Evolutionary conservation across 2,329 filamentous ascomycete species (phyloP).

Genomic region (Cordyceps cicadae): DNA sequence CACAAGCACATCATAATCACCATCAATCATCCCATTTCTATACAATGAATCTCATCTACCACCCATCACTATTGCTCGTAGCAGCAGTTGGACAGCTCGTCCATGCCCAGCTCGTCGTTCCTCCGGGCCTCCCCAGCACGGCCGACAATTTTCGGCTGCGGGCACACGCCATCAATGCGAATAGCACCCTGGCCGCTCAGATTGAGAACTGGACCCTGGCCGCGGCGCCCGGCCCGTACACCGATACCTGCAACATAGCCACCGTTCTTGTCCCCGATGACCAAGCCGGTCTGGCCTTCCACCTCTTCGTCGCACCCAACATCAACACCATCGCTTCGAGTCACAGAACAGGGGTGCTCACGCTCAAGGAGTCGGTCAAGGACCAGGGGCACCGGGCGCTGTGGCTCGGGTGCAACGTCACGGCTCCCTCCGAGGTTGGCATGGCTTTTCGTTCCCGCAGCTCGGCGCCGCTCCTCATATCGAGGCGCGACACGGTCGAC

Average conservation of each 20-base stretch:
- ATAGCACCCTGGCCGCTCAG: neutral
- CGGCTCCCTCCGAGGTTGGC: neutral
- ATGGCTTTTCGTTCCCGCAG: neutral
- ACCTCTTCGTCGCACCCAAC: neutral
- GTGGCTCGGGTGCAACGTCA: neutral
- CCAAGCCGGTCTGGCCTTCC: neutral
- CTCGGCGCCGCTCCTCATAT: neutral
- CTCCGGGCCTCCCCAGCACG: neutral
- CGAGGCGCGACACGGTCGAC: neutral
- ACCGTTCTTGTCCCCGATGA: neutral
- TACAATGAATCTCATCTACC: neutral
- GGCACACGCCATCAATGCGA: neutral
- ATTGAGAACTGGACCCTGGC: neutral
- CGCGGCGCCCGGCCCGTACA: neutral
- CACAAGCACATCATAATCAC: too few relatives aligned
- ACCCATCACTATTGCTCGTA: neutral
- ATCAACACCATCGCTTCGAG: neutral
- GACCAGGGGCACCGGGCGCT: neutral
- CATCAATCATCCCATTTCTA: neutral
- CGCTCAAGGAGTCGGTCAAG: neutral
- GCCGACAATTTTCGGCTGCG: slow-evolving; percentile 1
- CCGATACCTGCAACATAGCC: neutral
- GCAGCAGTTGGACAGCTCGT: neutral
- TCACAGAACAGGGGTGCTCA: neutral
- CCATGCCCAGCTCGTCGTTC: neutral